Percentiles rank a stretch among this genome's conserved stretches.
These are phyloP conservation scores for Pilatotrama ljubarskyi DNA, from an alignment of 768 basidiomycete genomes.

Conservation along the genomic window DNA sequence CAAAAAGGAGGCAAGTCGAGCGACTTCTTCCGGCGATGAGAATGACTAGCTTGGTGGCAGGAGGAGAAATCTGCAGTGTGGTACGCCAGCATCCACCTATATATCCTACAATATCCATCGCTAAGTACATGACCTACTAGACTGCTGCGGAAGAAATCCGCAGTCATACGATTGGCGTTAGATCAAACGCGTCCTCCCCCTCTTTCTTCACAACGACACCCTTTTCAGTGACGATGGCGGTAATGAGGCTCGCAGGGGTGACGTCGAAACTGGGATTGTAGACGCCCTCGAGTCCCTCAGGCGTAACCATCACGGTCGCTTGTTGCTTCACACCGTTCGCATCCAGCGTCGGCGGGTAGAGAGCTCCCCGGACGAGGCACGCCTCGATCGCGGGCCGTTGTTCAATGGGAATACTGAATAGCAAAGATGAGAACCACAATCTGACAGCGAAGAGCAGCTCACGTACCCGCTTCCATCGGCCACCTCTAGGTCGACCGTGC, in stretches of 20 bases:
- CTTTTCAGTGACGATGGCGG: slow-evolving; percentile 94
- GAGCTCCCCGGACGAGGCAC: slow-evolving; percentile 80
- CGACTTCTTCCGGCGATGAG: no score
- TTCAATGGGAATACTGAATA: slow-evolving; percentile 84
- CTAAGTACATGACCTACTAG: not conserved
- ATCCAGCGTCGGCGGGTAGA: slow-evolving; percentile 52
- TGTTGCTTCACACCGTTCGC: slow-evolving; percentile 53
- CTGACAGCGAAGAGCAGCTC: not conserved
- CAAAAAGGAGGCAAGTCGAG: not conserved
- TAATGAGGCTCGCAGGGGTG: slow-evolving; percentile 90
- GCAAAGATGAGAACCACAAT: slow-evolving; percentile 6
- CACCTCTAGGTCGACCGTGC: slow-evolving; percentile 85
- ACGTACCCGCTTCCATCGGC: slow-evolving; percentile 61
- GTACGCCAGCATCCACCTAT: not conserved
- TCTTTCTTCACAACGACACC: slow-evolving; percentile 79
- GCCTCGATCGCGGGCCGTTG: slow-evolving; percentile 88
- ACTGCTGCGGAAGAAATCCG: not conserved
- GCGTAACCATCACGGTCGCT: slow-evolving; percentile 83
- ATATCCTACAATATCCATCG: not conserved
- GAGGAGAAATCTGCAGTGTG: no score
- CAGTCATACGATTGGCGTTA: slow-evolving; percentile 52
- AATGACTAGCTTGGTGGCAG: no score
- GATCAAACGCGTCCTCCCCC: slow-evolving; percentile 61
- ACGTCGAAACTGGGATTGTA: slow-evolving; percentile 98
- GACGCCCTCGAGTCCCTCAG: slow-evolving; percentile 50